phyloP scores from a whole-genome alignment of 768 basidiomycete species.

The Leccinum rimulosum region DNA sequence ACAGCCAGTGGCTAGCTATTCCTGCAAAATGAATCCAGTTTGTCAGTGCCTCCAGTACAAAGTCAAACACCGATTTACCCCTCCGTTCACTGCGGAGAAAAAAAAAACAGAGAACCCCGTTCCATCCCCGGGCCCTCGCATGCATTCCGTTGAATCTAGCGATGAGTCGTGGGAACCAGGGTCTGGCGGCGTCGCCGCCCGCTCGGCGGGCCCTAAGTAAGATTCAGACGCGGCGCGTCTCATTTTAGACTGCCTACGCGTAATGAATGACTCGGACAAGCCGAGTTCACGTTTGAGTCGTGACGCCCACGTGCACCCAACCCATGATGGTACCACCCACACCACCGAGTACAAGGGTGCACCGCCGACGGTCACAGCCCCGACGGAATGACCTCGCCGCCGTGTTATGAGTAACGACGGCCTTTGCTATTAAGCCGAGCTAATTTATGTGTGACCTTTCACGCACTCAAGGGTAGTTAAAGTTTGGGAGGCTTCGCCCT shows the following conservation, averaged over 20 bases:
- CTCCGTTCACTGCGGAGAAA: constrained; percentile 24
- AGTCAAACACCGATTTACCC: constrained; percentile 12
- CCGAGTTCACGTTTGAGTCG: background rate
- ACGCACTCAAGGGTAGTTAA: background rate
- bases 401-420: background rate
- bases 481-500: background rate
- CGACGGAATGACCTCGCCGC: background rate
- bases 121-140: background rate
- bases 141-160: background rate
- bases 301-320: too few species aligned
- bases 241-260: background rate
- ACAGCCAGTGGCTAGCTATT: constrained; percentile 20
- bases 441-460: background rate
- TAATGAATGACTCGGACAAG: background rate
- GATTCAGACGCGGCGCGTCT: background rate
- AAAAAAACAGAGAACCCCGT: background rate
- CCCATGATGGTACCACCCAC: too few species aligned
- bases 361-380: constrained; percentile 20
- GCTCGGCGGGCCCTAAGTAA: too few species aligned
- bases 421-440: background rate
- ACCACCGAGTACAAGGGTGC: constrained; percentile 7
- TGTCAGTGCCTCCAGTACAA: constrained; percentile 21
- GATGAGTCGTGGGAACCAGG: background rate
- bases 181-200: background rate
- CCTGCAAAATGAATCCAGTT: constrained; percentile 24